Evolutionary conservation across 352 stramenopile genomes (phyloP), one percentile per base, ranked within the genome.

Genomic region (Phytophthora boehmeriae): DNA sequence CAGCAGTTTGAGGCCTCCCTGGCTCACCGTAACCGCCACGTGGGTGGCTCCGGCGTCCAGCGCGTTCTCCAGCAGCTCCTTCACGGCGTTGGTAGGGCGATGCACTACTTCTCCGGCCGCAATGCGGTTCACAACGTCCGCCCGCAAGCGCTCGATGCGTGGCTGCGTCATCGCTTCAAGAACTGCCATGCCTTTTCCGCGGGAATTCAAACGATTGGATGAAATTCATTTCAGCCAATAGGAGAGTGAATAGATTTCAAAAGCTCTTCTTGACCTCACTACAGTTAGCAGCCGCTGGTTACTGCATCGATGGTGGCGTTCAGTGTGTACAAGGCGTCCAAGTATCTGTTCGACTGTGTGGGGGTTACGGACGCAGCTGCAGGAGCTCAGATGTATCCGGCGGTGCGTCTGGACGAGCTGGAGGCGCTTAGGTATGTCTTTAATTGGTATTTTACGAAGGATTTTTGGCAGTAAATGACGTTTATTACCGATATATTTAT

Each of bases 21-120:
- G 78, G 47, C 76, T 84, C 34, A 81, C 72, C 0, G 84, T 89
- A 20, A 98, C 79, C 1, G 73, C 71, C 59, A 98, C 89, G 42
- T 90, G 75, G 16, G 85, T 96, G 2, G 90, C 81, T 16, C 91
- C 92, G 11, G 98, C 97, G 78, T 99, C 98, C 32, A 99, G 81
- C 45, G 85, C 94, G 80, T 99, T 99, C 82, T 99, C 98, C 41
- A 99, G 71, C 13, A 99, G 74, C 78, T 99, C 98, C 70, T 99
- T 99, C 30, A 99, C 72, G 34, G 97, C 96, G 47, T 94, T 97
- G 2, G 83, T 79, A 2, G 97, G 97, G 5, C 95, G 83, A 79
- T 99, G 96, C 41, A 99, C 89, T 17, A 99, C 95, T 76, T 99
- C 97, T 38, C 97, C 86, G 13, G 86, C 84, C 6, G 95, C 95